Evolutionary conservation across 441 rosid species (phyloP), one percentile per base, ranked within the genome.

Genomic region (Breynia disticha): DNA sequence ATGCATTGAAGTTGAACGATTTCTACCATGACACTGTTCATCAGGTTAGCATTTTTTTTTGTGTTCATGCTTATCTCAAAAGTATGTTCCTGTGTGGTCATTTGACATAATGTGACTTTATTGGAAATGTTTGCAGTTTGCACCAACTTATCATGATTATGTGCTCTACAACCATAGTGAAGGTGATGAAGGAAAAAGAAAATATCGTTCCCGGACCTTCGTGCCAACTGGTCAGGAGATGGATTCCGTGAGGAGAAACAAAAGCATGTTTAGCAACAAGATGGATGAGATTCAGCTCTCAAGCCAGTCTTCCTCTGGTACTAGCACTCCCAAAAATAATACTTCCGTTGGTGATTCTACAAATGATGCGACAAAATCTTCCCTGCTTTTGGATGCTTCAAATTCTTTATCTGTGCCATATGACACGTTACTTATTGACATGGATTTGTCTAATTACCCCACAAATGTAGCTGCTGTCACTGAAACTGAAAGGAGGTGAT

Each of bases 171-270:
- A 91, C 63, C 85, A 84, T 51, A 80, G 55, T 13, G 97, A 88
- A 52, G 84, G 89, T 67, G 98, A 91, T 15, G 98, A 86, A 64
- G 95, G 91, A 45, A 67, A 85, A 61, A 77, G 79, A 68, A 91
- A 88, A 75, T 91, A 88, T 60, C 74, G 97, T 7, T 84, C 98
- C 0, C 81, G 98, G 42, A 91, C 97, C 20, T 91, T 91, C 74
- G 98, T 91, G 71, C 98, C 98, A 45, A 91, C 95, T 32, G 98
- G 98, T 7, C 94, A 80, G 52, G 98, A 91, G 69, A 91, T 91
- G 98, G 98, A 88, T 75, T 82, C 83, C 43, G 83, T 80, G 57
- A 81, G 98, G 75, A 88, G 73, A 75, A 88, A 86, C 81, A 86
- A 84, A 58, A 68, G 63, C 11, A 59, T 79, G 58, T 67, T 75